phyloP scores from a whole-genome alignment of 2,329 filamentous ascomycete genomes.

The Lizonia empirigonia region DNA sequence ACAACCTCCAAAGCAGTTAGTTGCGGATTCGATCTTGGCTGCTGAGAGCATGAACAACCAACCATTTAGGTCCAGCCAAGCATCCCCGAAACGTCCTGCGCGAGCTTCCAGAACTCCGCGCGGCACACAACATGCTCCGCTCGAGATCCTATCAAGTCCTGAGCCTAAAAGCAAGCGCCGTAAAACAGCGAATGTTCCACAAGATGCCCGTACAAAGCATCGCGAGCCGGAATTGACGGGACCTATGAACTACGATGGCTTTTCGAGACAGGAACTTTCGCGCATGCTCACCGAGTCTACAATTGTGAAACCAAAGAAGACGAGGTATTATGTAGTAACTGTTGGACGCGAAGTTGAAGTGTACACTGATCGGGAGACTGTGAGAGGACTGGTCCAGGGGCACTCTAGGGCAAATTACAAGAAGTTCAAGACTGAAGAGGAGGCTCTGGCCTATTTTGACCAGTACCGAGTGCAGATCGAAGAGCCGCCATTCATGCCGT shows the following conservation, averaged over 20 bases:
- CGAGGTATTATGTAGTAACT: slow-evolving; percentile 65
- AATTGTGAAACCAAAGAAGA: slow-evolving; percentile 46
- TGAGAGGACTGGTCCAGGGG: slow-evolving; percentile 72
- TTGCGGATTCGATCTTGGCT: not conserved
- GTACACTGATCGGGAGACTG: slow-evolving; percentile 70
- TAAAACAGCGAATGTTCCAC: slow-evolving; percentile 47
- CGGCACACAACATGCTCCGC: slow-evolving; percentile 2
- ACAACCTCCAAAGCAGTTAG: not conserved
- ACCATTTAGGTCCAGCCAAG: not conserved
- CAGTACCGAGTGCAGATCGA: slow-evolving; percentile 5
- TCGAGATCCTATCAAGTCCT: slow-evolving; percentile 18
- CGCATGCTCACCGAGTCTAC: slow-evolving; percentile 69
- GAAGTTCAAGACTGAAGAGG: slow-evolving; percentile 56
- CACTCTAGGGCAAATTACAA: slow-evolving; percentile 67
- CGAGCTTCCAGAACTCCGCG: not conserved
- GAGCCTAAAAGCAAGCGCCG: slow-evolving; percentile 7
- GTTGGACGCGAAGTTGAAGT: slow-evolving; percentile 63
- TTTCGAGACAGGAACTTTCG: slow-evolving; percentile 51
- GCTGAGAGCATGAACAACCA: not conserved
- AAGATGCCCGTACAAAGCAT: slow-evolving; percentile 57
- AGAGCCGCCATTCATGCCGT: too few relatives aligned
- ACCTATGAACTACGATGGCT: not conserved
- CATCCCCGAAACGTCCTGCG: not conserved
- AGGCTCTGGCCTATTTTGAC: slow-evolving; percentile 78
- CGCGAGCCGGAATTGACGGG: not conserved